Evolutionary conservation across 768 basidiomycete genomes (phyloP).

Genomic region (Tephrocybe sp.): DNA sequence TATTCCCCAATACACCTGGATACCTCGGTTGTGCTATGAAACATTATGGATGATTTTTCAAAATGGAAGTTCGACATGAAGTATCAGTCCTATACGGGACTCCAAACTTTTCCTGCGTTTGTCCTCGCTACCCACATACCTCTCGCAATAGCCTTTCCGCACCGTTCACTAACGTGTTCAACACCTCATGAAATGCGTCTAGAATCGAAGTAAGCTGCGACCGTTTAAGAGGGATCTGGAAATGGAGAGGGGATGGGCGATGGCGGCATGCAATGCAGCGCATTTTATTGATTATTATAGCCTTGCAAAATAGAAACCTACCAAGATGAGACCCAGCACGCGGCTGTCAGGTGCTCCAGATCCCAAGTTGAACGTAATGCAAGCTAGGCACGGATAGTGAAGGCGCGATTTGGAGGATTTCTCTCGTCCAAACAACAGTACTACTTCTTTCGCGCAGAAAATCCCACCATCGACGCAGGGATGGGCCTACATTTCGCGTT

Average conservation of each 20-base stretch:
- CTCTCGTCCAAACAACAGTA: slow-evolving; percentile 47
- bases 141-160: slow-evolving; percentile 30
- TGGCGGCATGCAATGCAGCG: slow-evolving; percentile 50
- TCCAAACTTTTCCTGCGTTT: slow-evolving; percentile 23
- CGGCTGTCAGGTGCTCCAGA: slow-evolving; percentile 30
- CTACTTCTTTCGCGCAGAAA: slow-evolving; percentile 63
- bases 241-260: slow-evolving; percentile 54
- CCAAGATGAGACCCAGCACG: slow-evolving; percentile 59
- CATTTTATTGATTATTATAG: neutral
- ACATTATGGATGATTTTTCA: no score
- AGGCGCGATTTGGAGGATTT: neutral
- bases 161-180: slow-evolving; percentile 18
- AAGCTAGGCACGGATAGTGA: neutral
- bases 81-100: slow-evolving; percentile 11
- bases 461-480: slow-evolving; percentile 69
- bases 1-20: no score
- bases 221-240: slow-evolving; percentile 70
- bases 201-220: slow-evolving; percentile 56
- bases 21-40: no score
- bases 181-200: slow-evolving; percentile 38
- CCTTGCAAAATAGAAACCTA: slow-evolving; percentile 28
- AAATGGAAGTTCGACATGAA: no score
- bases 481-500: slow-evolving; percentile 44
- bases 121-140: slow-evolving; percentile 37
- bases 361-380: slow-evolving; percentile 44